Evolutionary conservation across 1,139 yeast species (phyloP).

Genomic region (Scheffersomyces stambukii): DNA sequence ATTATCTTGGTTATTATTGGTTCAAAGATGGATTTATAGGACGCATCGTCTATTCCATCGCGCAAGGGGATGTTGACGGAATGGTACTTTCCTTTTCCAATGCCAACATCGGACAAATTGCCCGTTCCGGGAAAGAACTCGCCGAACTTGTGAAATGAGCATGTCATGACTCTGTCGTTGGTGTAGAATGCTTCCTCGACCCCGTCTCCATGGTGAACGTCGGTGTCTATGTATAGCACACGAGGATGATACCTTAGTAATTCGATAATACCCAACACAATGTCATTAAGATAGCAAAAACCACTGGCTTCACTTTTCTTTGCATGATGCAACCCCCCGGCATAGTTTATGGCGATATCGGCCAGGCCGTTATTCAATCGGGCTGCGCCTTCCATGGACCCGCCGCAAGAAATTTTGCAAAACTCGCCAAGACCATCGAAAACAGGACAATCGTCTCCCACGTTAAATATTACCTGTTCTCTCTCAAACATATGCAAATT

Average conservation of each 20-base stretch:
- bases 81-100: slow-evolving; percentile 83
- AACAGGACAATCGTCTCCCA: slow-evolving; percentile 97
- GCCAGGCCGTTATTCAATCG: slow-evolving; percentile 80
- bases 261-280: slow-evolving; percentile 82
- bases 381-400: slow-evolving; percentile 88
- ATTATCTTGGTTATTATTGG: slow-evolving; percentile 79
- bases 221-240: slow-evolving; percentile 90
- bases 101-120: slow-evolving; percentile 77
- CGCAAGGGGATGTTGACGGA: slow-evolving; percentile 87
- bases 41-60: slow-evolving; percentile 95
- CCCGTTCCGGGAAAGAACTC: slow-evolving; percentile 98
- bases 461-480: slow-evolving; percentile 92
- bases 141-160: slow-evolving; percentile 95
- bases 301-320: slow-evolving; percentile 94
- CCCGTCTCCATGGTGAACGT: slow-evolving; percentile 97
- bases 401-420: slow-evolving; percentile 88
- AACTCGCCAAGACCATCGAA: slow-evolving; percentile 93
- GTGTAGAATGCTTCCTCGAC: slow-evolving; percentile 97
- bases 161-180: slow-evolving; percentile 93
- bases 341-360: slow-evolving; percentile 95
- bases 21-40: slow-evolving; percentile 83
- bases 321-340: slow-evolving; percentile 97
- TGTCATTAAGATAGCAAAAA: slow-evolving; percentile 92
- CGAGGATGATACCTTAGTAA: slow-evolving; percentile 84
- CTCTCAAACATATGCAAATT: slow-evolving; percentile 86